Conservation (phyloP, 139 green algal species). For the Coelastrella sp. region DNA sequence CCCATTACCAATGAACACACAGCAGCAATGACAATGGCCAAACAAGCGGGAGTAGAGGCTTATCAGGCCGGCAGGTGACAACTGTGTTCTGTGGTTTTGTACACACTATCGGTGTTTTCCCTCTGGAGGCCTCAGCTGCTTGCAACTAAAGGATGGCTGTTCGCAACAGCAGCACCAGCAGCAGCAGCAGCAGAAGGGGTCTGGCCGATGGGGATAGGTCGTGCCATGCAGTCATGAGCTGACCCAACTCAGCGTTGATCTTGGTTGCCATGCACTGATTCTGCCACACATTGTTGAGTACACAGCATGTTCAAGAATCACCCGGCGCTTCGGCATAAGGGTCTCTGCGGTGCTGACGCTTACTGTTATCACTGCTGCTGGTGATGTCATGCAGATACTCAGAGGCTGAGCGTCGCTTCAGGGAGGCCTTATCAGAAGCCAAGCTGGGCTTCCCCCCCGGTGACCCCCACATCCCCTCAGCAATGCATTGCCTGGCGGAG, state of each 20-base stretch:
- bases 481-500: constrained; percentile 84
- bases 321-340: too few relatives aligned
- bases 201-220: too few relatives aligned
- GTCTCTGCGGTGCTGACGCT: too few relatives aligned
- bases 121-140: not conserved
- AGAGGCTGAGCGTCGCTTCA: constrained; percentile 76
- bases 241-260: too few relatives aligned
- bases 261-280: too few relatives aligned
- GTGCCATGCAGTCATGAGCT: too few relatives aligned
- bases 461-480: constrained; percentile 79
- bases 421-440: constrained; percentile 67
- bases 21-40: constrained; percentile 70
- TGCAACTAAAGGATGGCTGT: not conserved
- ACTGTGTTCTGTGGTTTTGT: too few relatives aligned
- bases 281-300: too few relatives aligned
- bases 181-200: not conserved
- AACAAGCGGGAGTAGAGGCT: constrained; percentile 61
- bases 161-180: not conserved
- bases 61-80: constrained; percentile 64
- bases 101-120: not conserved
- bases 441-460: constrained; percentile 71
- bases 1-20: constrained; percentile 76
- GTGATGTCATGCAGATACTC: constrained; percentile 46
- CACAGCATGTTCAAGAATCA: too few relatives aligned
- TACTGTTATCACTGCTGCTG: not conserved